phyloP scores from a whole-genome alignment of 495 filamentous ascomycete species.

The Daldinia caldariorum region DNA sequence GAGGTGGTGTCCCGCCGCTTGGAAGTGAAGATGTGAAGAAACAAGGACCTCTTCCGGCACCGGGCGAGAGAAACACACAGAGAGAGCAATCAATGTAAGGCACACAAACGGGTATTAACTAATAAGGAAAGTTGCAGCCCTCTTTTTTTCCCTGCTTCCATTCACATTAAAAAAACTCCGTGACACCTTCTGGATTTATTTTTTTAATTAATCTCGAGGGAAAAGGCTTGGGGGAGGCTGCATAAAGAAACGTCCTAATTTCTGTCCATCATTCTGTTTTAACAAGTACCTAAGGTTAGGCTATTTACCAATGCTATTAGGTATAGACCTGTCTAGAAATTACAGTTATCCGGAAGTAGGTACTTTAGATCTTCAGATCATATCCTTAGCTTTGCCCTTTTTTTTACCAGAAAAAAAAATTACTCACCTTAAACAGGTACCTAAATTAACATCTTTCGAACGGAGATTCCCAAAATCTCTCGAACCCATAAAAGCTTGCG shows the following conservation, averaged over 20 bases:
- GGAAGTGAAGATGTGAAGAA: slow-evolving; percentile 19
- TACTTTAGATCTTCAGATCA: too few species aligned
- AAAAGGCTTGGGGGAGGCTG: slow-evolving; percentile 27
- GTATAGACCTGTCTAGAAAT: too few species aligned
- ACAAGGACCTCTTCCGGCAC: slow-evolving; percentile 3
- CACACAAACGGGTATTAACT: slow-evolving; percentile 23
- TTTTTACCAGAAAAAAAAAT: too few species aligned
- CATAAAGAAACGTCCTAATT: slow-evolving; percentile 8
- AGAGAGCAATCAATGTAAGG: slow-evolving; percentile 35
- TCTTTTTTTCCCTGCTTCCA: slow-evolving; percentile 16
- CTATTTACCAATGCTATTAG: too few species aligned
- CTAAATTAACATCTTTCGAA: slow-evolving; percentile 12
- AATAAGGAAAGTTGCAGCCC: slow-evolving; percentile 33
- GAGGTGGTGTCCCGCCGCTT: slow-evolving; percentile 27
- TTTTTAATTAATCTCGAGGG: slow-evolving; percentile 9
- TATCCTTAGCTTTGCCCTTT: too few species aligned
- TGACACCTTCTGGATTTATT: slow-evolving; percentile 39
- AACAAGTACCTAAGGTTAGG: slow-evolving; percentile 30
- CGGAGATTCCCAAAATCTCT: slow-evolving; percentile 1
- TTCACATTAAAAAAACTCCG: slow-evolving; percentile 14
- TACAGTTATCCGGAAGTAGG: too few species aligned
- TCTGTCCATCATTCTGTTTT: slow-evolving; percentile 21
- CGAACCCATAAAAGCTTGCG: not conserved
- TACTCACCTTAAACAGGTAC: too few species aligned
- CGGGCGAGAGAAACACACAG: not conserved